Base-by-base conservation (phyloP, 2,329 filamentous ascomycete species). In the Stagonosporopsis chrysanthemi region DNA sequence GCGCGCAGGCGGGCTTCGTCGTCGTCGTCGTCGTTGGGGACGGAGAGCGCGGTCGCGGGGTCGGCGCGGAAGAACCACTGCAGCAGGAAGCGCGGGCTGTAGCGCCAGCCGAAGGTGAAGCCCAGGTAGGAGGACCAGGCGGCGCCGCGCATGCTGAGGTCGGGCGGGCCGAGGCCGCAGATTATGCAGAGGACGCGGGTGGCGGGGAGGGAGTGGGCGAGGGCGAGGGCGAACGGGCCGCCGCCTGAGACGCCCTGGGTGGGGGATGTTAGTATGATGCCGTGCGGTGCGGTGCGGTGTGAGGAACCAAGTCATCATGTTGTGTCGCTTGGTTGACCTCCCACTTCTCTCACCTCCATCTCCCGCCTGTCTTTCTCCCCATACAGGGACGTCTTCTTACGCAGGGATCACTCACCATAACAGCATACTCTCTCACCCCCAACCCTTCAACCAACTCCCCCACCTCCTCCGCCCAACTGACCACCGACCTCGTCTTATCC, bases 111-210 rank as follows among this genome's bases (percentile, higher is more conserved):
- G 14, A 64, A 60, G 2, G 71, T 67, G 46, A 73, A 75, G 29
- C 68, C 74, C 7, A 76, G 11, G 36, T 67, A 64, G 48, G 69
- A 65, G 7, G 50, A 5, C 39, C 56, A 64, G 24, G 56, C 49
- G 8, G 69, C 69, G 9, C 74, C 71, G 14, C 52, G 61, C 67
- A 73, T 73, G 31, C 75, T 71, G 6, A 78, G 75, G 49, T 78
- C 72, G 36, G 72, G 69, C 6, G 76, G 66, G 0, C 73, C 74
- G 8, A 77, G 43, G 31, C 71, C 72, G 46, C 69, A 74, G 23
- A 75, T 60, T 0, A 75, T 43, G 15, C 67, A 57, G 1, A 66
- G 64, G 43, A 54, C 59, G 42, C 66, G 68, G 23, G 75, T 65
- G 17, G 22, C 6, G 0, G 71, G 71, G 0, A 73, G 58, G 6